These are phyloP conservation scores for Serendipita sp. DNA, from an alignment of 768 basidiomycete species.

Conservation along the genomic window DNA sequence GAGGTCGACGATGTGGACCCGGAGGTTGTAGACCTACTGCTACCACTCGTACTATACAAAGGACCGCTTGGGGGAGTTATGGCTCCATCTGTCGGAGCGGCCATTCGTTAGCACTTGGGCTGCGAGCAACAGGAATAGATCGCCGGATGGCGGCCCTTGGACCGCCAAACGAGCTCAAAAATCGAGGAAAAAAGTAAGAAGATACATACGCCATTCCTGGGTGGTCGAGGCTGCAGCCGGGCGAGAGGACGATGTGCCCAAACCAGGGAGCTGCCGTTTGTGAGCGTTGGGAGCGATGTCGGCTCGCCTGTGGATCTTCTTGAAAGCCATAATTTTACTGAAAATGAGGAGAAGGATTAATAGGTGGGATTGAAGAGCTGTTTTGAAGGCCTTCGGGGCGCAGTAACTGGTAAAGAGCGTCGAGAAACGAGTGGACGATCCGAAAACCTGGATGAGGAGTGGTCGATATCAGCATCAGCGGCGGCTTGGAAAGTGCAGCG, in stretches of 20 bases:
- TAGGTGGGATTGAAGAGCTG: neutral
- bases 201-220: neutral
- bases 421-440: slow-evolving; percentile 4
- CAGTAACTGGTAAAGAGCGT: neutral
- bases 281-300: neutral
- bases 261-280: neutral
- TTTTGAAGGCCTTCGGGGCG: neutral
- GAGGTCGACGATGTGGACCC: neutral
- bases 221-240: neutral
- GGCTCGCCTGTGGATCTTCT: slow-evolving; percentile 1
- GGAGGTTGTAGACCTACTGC: neutral
- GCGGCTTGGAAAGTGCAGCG: neutral
- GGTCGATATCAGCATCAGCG: neutral
- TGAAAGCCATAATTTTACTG: neutral
- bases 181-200: neutral
- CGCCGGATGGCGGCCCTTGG: neutral
- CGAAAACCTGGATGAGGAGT: neutral
- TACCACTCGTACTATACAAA: neutral
- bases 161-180: neutral
- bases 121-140: too few species aligned
- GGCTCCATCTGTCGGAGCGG: neutral
- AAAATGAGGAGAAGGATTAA: neutral
- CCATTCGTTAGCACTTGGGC: neutral
- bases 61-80: neutral
- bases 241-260: neutral